These are phyloP conservation scores for Parafenestella ontariensis DNA, from an alignment of 2,329 filamentous ascomycete genomes.

Conservation along the genomic window DNA sequence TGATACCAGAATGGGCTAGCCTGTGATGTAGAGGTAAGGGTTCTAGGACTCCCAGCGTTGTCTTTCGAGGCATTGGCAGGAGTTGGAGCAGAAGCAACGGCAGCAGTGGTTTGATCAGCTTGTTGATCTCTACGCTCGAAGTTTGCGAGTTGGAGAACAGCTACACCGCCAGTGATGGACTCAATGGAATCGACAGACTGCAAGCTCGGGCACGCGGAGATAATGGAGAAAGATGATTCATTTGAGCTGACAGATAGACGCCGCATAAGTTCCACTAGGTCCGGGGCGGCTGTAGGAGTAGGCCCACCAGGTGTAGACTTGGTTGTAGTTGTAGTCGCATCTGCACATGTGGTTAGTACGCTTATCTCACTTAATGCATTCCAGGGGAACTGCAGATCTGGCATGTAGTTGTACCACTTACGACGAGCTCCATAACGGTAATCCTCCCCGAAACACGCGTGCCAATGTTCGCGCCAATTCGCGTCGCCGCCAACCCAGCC, in stretches of 20 bases:
- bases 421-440: conserved; percentile 16
- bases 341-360: neutral
- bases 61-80: neutral
- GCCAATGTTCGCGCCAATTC: conserved; percentile 23
- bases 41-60: neutral
- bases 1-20: conserved; percentile 25
- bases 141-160: neutral
- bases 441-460: conserved; percentile 22
- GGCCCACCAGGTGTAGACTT: neutral
- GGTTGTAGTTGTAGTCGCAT: neutral
- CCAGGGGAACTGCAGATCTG: neutral
- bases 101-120: neutral
- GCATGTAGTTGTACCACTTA: conserved; percentile 4
- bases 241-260: conserved; percentile 22
- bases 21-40: neutral
- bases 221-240: conserved; percentile 22
- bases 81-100: neutral
- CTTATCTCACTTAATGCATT: conserved; percentile 1
- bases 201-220: conserved; percentile 20
- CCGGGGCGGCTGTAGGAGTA: neutral
- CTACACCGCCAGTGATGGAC: conserved; percentile 8
- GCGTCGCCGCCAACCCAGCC: conserved; percentile 26
- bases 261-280: conserved; percentile 13
- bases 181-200: conserved; percentile 18
- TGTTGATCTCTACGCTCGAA: neutral